Base-by-base conservation (phyloP, 2,329 filamentous ascomycete genomes). In the Alternaria gansuensis region DNA sequence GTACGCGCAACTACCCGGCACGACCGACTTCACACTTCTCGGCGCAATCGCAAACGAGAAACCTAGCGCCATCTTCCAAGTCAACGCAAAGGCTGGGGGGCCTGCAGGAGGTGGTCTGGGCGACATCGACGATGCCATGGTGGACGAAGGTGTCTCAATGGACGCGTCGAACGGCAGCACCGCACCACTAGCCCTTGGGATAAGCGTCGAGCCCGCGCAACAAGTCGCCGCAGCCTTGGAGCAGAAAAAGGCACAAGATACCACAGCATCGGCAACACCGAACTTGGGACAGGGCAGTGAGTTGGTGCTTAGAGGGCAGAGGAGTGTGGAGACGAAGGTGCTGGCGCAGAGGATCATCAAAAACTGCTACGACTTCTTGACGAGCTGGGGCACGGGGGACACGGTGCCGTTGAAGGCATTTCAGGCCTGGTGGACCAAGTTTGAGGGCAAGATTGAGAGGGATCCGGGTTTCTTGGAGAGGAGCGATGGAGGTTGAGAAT, bases 341-440 rank as follows among this genome's bases (percentile, higher is more conserved):
- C 83, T 99, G 24, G 95, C 95, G 29, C 93, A 98, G 79, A 84
- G 92, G 64, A 97, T 99, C 69, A 98, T 99, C 70, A 90, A 92
- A 70, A 97, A 97, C 77, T 95, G 94, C 13, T 99, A 98, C 78
- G 97, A 99, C 79, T 98, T 97, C 76, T 82, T 99, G 57, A 88
- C 94, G 3, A 90, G 92, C 70, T 98, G 96, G 82, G 91, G 90
- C 0, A 86, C 90, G 44, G 74, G 74, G 10, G 94, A 98, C 76
- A 90, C 96, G 11, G 91, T 99, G 24, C 93, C 95, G n/a, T 79
- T 99, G 64, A 95, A 91, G 79, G 92, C 91, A 5, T 99, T 99
- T 76, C 90, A 96, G 79, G 92, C 96, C 58, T 99, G 96, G 95
- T 99, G 96, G 95, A 85, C 84, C 60, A 98, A 97, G 79, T 99